These are phyloP conservation scores for Globisporangium camurandrum DNA, from an alignment of 352 stramenopile genomes.

Conservation along the genomic window DNA sequence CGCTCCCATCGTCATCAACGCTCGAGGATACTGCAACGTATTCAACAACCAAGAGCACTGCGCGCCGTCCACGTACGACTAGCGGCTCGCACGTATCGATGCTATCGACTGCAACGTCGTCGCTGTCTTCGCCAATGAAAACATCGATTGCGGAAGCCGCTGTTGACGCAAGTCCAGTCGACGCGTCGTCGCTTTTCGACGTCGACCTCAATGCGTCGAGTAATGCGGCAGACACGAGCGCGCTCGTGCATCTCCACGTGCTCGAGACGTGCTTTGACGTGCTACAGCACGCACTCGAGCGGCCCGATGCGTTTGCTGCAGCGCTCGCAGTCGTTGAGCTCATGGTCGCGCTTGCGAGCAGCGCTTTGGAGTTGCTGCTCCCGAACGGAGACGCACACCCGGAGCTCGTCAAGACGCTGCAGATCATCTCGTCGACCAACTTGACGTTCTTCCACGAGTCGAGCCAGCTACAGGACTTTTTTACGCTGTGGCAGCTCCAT, in stretches of 20 bases:
- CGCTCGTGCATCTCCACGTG: constrained; percentile 36
- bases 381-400: neutral
- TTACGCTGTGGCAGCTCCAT: constrained; percentile 53
- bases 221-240: constrained; percentile 7
- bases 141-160: too few relatives aligned
- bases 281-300: constrained; percentile 20
- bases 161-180: constrained; percentile 9
- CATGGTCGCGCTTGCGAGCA: constrained; percentile 41
- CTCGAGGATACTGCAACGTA: neutral
- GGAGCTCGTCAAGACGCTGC: constrained; percentile 53
- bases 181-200: constrained; percentile 25
- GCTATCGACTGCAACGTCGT: neutral
- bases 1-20: neutral
- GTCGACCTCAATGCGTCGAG: neutral
- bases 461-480: constrained; percentile 50
- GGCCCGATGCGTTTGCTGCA: constrained; percentile 21
- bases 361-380: constrained; percentile 33
- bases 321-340: constrained; percentile 30
- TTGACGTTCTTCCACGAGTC: constrained; percentile 49
- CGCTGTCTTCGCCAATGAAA: too few relatives aligned
- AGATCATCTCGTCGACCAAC: constrained; percentile 77
- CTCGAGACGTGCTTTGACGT: constrained; percentile 47
- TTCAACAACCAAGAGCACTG: neutral
- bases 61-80: constrained; percentile 3
- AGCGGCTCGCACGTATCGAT: constrained; percentile 6